Conservation (phyloP, 2,329 filamentous ascomycete species). For the Tolypocladium album region DNA sequence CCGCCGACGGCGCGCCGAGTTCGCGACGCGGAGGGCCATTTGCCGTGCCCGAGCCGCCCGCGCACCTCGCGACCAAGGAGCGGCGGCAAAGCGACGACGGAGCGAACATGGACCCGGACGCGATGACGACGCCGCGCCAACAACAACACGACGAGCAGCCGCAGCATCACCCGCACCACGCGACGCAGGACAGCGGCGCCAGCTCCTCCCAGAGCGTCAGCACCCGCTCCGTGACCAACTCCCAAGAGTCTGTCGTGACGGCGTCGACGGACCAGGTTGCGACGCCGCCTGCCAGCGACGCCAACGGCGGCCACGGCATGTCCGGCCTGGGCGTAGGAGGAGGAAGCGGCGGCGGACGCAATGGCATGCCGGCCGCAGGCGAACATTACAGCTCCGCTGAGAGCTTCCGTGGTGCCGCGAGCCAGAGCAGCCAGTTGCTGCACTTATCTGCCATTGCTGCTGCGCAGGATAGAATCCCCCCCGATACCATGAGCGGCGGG, state of each 20-base stretch:
- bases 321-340: background rate
- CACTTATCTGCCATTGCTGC: slow-evolving; percentile 49
- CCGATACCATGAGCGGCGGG: slow-evolving; percentile 22
- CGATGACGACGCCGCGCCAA: slow-evolving; percentile 1
- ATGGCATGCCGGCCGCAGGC: background rate
- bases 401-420: slow-evolving; percentile 7
- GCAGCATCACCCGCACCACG: background rate
- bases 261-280: slow-evolving; percentile 14
- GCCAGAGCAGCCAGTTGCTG: slow-evolving; percentile 45
- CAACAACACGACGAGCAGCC: background rate
- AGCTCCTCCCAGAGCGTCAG: slow-evolving; percentile 7
- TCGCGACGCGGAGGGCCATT: background rate
- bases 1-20: background rate
- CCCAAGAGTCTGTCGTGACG: slow-evolving; percentile 17
- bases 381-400: background rate
- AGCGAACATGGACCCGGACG: slow-evolving; percentile 2
- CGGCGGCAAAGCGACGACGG: background rate
- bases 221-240: slow-evolving; percentile 9
- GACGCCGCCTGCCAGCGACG: slow-evolving; percentile 17
- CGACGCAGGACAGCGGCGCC: slow-evolving; percentile 1
- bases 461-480: slow-evolving; percentile 35
- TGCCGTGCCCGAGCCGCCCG: background rate
- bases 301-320: slow-evolving; percentile 6
- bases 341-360: background rate
- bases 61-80: background rate